Base-by-base conservation (phyloP, 1,139 yeast genomes). In the Candida neerlandica region DNA sequence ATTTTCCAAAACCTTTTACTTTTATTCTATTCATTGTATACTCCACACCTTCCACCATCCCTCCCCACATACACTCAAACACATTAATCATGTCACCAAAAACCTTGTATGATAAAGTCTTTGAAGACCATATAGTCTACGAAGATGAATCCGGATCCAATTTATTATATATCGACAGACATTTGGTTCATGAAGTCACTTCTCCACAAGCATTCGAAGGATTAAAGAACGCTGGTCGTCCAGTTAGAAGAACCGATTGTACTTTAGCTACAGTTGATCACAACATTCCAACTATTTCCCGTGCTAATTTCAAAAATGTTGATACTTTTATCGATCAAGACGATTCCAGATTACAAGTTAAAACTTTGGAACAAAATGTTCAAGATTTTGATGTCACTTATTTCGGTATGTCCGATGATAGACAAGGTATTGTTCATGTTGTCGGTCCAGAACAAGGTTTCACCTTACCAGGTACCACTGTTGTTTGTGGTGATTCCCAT, bases 201-300 rank as follows among this genome's bases (percentile, higher is more conserved):
- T 91, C 98, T 34, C 99, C 99, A 32, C 99, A 94, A 71, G 99
- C 99, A 9, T 94, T 94, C 65, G 99, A 94, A 73, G 98, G 98
- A 40, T 81, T 94, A 61, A 81, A 79, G 58, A 87, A 84, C 62
- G 97, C 97, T 19, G 89, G 88, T 47, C 85, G 99, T 75, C 68
- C 70, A 52, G 97, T 94, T 47, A 86, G 99, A 78, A 84, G 99
- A 75, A 77, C 81, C 9, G 98, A 94, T 71, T 92, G 98, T 73
- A 94, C 98, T 46, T 80, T 94, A 59, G 97, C 97, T 47, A 94
- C 99, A 0, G 97, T 94, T 30, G 99, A 94, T 70, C 99, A 94
- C 79, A 94, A 94, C 68, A 94, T 94, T 58, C 99, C 99, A 56
- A 94, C 99, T 16, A 82, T 84, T 49, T 82, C 96, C 19, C 84